phyloP scores from a whole-genome alignment of 1,139 yeast genomes.

The Debaryomycetaceae sp. region DNA sequence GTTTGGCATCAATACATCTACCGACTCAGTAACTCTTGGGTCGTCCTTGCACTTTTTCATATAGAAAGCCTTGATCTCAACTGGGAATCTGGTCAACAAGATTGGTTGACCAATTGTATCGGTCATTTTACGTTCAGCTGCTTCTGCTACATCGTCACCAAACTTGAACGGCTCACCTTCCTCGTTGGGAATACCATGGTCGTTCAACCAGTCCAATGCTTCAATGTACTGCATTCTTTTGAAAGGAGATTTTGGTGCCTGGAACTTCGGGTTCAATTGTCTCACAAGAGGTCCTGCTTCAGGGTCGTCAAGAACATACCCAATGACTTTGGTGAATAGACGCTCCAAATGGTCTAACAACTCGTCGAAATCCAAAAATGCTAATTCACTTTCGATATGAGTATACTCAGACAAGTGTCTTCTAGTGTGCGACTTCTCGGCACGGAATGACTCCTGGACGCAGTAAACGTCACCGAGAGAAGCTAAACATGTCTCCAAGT shows the following conservation, averaged over 20 bases:
- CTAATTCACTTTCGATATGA: conserved; percentile 92
- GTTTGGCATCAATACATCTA: conserved; percentile 96
- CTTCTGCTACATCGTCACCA: conserved; percentile 99
- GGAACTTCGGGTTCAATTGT: conserved; percentile 89
- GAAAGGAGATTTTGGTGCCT: conserved; percentile 81
- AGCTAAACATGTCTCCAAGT: conserved; percentile 94
- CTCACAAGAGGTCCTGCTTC: conserved; percentile 84
- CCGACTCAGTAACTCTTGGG: conserved; percentile 93
- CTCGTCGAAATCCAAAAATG: conserved; percentile 83
- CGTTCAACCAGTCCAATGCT: conserved; percentile 95
- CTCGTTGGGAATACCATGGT: conserved; percentile 89
- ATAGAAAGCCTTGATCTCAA: conserved; percentile 94
- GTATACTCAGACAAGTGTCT: conserved; percentile 97
- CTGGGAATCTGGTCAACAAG: conserved; percentile 90
- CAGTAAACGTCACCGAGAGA: conserved; percentile 96
- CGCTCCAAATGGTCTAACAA: conserved; percentile 81
- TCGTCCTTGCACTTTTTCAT: conserved; percentile 93
- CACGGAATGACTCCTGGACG: conserved; percentile 98
- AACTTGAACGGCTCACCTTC: conserved; percentile 89
- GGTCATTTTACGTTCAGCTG: conserved; percentile 98
- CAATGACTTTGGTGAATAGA: conserved; percentile 64
- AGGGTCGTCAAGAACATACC: conserved; percentile 83
- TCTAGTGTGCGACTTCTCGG: conserved; percentile 98
- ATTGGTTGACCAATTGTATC: conserved; percentile 92
- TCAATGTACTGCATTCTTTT: conserved; percentile 86